These are phyloP conservation scores for Haplosporangium sp. DNA, from an alignment of 371 early-diverging fungal species.

Conservation along the genomic window DNA sequence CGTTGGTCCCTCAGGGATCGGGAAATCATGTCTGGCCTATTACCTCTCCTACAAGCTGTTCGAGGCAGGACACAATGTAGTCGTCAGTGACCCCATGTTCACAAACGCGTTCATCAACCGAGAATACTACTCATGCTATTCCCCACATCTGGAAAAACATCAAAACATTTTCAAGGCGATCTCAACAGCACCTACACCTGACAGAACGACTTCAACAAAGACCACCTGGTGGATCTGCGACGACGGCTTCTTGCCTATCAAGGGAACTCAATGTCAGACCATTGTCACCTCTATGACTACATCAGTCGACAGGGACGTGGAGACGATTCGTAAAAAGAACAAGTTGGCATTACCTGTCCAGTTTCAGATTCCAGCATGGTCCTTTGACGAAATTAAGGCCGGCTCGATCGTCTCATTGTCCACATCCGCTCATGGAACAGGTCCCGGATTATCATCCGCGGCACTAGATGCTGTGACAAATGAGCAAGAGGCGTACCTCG, in stretches of 20 bases:
- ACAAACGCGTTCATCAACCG: conserved; percentile 42
- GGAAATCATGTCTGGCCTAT: conserved; percentile 43
- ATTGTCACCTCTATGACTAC: conserved; percentile 14
- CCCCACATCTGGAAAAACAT: conserved; percentile 41
- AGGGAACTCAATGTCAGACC: conserved; percentile 29
- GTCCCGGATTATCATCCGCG: not conserved
- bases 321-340: conserved; percentile 29
- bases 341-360: conserved; percentile 15
- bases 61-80: conserved; percentile 36
- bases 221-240: conserved; percentile 52
- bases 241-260: conserved; percentile 41
- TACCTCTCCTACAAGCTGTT: conserved; percentile 36
- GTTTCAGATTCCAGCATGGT: conserved; percentile 49
- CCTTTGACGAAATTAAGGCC: conserved; percentile 35
- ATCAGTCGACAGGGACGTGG: conserved; percentile 12
- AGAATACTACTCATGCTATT: conserved; percentile 35
- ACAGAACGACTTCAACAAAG: not conserved
- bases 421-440: not conserved
- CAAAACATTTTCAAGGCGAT: conserved; percentile 17
- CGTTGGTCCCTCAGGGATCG: conserved; percentile 27
- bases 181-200: not conserved
- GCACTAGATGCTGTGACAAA: conserved; percentile 7
- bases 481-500: conserved; percentile 27
- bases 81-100: conserved; percentile 52
- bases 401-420: conserved; percentile 31